Percentiles rank a stretch among this genome's conserved stretches.
These are phyloP conservation scores for Pleodorina starrii DNA, from an alignment of 139 green algal species.

Conservation along the genomic window DNA sequence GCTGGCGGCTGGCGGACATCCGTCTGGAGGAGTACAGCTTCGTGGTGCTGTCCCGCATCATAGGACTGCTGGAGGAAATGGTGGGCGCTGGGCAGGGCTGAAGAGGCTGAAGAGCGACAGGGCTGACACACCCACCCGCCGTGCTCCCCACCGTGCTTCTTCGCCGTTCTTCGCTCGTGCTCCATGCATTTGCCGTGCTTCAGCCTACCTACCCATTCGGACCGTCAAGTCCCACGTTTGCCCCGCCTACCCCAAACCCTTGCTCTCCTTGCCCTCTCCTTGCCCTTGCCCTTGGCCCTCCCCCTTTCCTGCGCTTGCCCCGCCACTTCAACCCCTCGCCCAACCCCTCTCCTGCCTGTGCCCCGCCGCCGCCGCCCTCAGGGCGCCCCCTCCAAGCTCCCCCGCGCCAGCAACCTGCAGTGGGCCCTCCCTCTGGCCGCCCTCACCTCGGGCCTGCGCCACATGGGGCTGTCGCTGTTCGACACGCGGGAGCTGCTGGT, in stretches of 20 bases:
- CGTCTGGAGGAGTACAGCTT: constrained; percentile 95
- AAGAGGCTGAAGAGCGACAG: no score
- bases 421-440: constrained; percentile 84
- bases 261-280: no score
- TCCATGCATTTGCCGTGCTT: no score
- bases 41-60: constrained; percentile 85
- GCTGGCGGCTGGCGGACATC: constrained; percentile 92
- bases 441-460: constrained; percentile 83
- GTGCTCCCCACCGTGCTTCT: no score
- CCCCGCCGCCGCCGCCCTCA: constrained; percentile 1
- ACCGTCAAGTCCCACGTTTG: no score
- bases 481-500: constrained; percentile 84
- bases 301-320: neutral
- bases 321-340: no score
- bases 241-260: no score
- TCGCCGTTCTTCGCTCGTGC: no score
- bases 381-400: constrained; percentile 69
- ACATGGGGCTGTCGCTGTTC: constrained; percentile 89
- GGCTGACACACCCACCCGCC: no score
- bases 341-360: neutral
- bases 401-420: constrained; percentile 61
- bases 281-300: no score
- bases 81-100: constrained; percentile 60
- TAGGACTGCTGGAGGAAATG: constrained; percentile 79
- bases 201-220: no score